Evolutionary conservation across 768 basidiomycete species (phyloP).

Genomic region (Lactarius hatsudake): DNA sequence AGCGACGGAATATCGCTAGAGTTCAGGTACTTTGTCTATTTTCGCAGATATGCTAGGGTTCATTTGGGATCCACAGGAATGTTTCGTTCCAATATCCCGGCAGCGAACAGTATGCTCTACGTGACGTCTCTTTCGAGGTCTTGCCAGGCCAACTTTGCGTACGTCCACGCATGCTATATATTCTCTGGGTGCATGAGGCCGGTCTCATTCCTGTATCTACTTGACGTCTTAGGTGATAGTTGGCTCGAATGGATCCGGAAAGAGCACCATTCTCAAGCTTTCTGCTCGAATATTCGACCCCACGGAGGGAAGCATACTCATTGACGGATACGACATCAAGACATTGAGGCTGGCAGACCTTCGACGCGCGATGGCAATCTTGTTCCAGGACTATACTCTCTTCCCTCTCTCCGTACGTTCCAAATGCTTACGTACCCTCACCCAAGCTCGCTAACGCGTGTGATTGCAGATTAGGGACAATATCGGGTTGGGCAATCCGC

Average conservation of each 20-base stretch:
- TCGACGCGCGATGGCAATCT: constrained; percentile 60
- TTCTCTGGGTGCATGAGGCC: neutral
- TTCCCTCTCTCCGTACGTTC: constrained; percentile 69
- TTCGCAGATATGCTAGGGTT: constrained; percentile 29
- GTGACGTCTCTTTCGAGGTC: constrained; percentile 67
- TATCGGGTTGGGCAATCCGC: constrained; percentile 69
- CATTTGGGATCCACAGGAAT: constrained; percentile 42
- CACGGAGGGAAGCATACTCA: constrained; percentile 60
- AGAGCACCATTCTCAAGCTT: constrained; percentile 78
- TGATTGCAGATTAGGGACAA: constrained; percentile 65
- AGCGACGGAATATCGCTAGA: constrained; percentile 49
- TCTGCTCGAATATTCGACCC: constrained; percentile 69
- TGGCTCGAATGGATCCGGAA: constrained; percentile 74
- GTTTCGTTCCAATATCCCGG: constrained; percentile 72
- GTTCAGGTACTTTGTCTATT: constrained; percentile 46
- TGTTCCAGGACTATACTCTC: constrained; percentile 80
- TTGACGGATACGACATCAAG: constrained; percentile 62
- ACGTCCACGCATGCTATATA: constrained; percentile 30
- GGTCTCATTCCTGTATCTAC: neutral
- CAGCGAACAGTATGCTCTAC: constrained; percentile 50
- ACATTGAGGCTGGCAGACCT: constrained; percentile 59
- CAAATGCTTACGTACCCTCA: neutral
- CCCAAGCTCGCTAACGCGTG: neutral
- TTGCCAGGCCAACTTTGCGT: constrained; percentile 72
- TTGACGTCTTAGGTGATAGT: constrained; percentile 57